Base-by-base conservation (phyloP, 2,329 filamentous ascomycete species). In the Fusarium sp. region DNA sequence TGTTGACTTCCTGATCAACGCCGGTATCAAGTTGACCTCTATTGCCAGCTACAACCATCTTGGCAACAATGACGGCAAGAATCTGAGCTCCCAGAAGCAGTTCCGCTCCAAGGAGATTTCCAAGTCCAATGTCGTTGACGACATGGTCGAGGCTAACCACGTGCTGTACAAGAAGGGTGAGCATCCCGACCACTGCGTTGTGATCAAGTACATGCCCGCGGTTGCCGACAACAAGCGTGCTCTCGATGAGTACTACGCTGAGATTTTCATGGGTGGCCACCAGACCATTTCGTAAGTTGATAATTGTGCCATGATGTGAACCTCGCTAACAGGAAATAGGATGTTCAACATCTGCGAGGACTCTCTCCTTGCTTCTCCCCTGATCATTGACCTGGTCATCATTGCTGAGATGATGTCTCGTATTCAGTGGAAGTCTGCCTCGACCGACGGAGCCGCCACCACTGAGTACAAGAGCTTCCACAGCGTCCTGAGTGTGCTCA, bases 181-280 rank as follows among this genome's bases (percentile, higher is more conserved):
- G 87, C 95, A 98, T 84, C 97, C 97, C 3, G 95, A 99, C 83
- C 97, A 99, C 88, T 97, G 94, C 70, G 97, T 99, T 70, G 97
- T 99, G 79, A 99, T 99, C 92, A 99, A 99, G 91, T 99, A 99
- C 89, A 98, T 99, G 95, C 97, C 97, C 39, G 95, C 95, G 74
- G 97, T 99, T 58, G 97, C 97, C 73, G 97, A 99, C 87, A 97
- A 98, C 90, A 99, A 99, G 92, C 95, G 97, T 82, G 97, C 97
- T 64, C 90, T 99, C 64, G 97, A 99, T 81, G 97, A 99, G 89
- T 99, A 99, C 90, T 98, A 98, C 79, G 97, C 95, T 66, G 96
- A 99, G 89, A 98, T 99, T 85, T 99, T 99, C 90, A 90, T 98
- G 86, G 97, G 97, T 77, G 97, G 97, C 48, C 97, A 98, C 87